phyloP scores from a whole-genome alignment of 352 stramenopile genomes.

The Peronosclerospora sorghi region DNA sequence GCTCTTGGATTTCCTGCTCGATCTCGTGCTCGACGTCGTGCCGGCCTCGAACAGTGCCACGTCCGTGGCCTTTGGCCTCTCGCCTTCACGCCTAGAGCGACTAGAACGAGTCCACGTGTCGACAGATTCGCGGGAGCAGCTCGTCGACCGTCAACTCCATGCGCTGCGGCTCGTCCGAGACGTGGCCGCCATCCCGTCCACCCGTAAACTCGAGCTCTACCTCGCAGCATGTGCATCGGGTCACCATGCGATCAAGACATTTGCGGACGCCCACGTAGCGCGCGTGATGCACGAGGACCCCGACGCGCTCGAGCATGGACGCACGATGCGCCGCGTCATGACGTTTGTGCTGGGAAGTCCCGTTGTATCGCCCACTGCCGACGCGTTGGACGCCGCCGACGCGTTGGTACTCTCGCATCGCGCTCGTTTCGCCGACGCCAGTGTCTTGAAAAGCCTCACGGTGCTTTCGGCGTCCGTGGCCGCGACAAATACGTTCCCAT shows the following conservation, averaged over 20 bases:
- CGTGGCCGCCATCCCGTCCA: constrained; percentile 22
- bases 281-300: constrained; percentile 53
- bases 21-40: constrained; percentile 51
- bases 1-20: constrained; percentile 60
- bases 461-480: constrained; percentile 40
- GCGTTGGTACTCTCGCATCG: constrained; percentile 35
- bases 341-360: constrained; percentile 53
- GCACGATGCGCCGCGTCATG: constrained; percentile 30
- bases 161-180: constrained; percentile 55
- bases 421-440: constrained; percentile 37
- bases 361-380: constrained; percentile 26
- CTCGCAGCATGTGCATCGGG: constrained; percentile 45
- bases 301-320: constrained; percentile 29
- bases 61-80: constrained; percentile 26
- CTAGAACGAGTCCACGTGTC: constrained; percentile 33
- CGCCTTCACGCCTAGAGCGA: constrained; percentile 35
- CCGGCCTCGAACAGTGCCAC: constrained; percentile 4
- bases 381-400: constrained; percentile 28
- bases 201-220: constrained; percentile 37
- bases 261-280: constrained; percentile 54
- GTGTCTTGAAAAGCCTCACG: constrained; percentile 40
- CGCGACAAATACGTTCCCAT: constrained; percentile 42
- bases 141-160: constrained; percentile 55
- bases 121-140: constrained; percentile 26
- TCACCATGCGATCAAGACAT: constrained; percentile 57